Conservation (phyloP, 2,329 filamentous ascomycete species). For the Parastagonospora nodorum region DNA sequence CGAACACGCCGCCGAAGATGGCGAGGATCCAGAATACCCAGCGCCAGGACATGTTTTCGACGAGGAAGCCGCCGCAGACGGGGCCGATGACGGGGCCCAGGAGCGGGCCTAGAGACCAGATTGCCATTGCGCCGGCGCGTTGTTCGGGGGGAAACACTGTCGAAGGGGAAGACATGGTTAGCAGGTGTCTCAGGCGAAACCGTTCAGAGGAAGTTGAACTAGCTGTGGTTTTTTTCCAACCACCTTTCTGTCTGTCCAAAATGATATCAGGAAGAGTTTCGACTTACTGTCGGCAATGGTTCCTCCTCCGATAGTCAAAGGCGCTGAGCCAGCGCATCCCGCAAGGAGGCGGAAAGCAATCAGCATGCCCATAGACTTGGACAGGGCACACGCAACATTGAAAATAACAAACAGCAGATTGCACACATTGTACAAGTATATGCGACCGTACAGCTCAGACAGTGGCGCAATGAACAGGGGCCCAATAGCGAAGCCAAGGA, state of each 20-base stretch:
- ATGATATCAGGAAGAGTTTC: no score
- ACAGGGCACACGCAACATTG: conserved; percentile 51
- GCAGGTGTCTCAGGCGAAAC: no score
- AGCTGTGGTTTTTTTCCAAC: no score
- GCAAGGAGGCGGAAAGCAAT: conserved; percentile 46
- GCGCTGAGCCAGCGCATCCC: conserved; percentile 40
- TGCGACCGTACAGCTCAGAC: conserved; percentile 44
- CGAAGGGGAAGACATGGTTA: no score
- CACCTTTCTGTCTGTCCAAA: no score
- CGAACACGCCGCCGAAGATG: conserved; percentile 43
- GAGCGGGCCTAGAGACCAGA: conserved; percentile 45
- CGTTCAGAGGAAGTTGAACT: no score
- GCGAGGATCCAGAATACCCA: conserved; percentile 45
- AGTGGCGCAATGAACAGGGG: conserved; percentile 46
- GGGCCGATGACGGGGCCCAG: conserved; percentile 45
- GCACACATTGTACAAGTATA: conserved; percentile 38
- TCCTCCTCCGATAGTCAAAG: conserved; percentile 43
- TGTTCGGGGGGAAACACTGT: conserved; percentile 38
- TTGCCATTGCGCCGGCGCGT: conserved; percentile 43
- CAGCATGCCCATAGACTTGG: conserved; percentile 43
- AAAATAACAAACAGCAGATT: conserved; percentile 59
- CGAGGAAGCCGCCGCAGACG: conserved; percentile 41
- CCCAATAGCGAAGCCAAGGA: conserved; percentile 47
- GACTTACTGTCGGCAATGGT: conserved; percentile 37
- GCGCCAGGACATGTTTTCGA: conserved; percentile 39